These are phyloP conservation scores for Didymella pinodella DNA, from an alignment of 2,329 filamentous ascomycete genomes.

Conservation along the genomic window DNA sequence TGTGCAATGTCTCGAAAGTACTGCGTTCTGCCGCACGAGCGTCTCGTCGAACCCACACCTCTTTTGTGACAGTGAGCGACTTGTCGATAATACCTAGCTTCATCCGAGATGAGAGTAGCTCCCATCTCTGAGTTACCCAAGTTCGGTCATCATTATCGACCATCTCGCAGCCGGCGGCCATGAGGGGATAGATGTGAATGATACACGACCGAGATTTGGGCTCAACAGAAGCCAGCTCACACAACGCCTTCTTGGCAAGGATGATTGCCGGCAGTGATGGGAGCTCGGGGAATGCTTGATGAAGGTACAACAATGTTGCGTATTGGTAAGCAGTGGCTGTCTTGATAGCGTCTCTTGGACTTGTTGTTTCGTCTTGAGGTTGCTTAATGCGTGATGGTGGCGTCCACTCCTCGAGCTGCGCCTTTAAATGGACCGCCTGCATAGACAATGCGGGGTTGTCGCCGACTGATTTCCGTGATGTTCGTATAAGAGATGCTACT, in stretches of 20 bases:
- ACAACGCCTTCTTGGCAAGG: constrained; percentile 68
- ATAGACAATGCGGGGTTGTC: constrained; percentile 69
- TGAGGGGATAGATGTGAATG: constrained; percentile 73
- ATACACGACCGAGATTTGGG: constrained; percentile 69
- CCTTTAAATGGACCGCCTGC: constrained; percentile 68
- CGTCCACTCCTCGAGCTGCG: constrained; percentile 67
- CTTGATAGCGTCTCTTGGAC: constrained; percentile 69
- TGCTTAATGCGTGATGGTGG: constrained; percentile 65
- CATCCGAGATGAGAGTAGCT: constrained; percentile 66
- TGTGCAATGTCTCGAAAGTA: constrained; percentile 13
- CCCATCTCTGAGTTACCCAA: constrained; percentile 71
- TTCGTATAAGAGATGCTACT: constrained; percentile 71
- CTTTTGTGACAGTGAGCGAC: constrained; percentile 69
- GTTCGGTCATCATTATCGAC: constrained; percentile 65
- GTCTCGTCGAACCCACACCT: constrained; percentile 72
- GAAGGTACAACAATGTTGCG: constrained; percentile 71
- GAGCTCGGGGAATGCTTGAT: constrained; percentile 73
- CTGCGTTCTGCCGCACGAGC: constrained; percentile 52
- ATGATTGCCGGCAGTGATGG: constrained; percentile 65
- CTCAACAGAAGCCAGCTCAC: constrained; percentile 69
- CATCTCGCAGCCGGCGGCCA: constrained; percentile 72
- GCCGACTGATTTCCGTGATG: constrained; percentile 62
- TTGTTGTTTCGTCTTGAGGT: constrained; percentile 69
- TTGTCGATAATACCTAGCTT: constrained; percentile 73
- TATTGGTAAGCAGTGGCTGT: constrained; percentile 73